Evolutionary conservation across 495 filamentous ascomycete species (phyloP).

Genomic region (Lepraria neglecta): DNA sequence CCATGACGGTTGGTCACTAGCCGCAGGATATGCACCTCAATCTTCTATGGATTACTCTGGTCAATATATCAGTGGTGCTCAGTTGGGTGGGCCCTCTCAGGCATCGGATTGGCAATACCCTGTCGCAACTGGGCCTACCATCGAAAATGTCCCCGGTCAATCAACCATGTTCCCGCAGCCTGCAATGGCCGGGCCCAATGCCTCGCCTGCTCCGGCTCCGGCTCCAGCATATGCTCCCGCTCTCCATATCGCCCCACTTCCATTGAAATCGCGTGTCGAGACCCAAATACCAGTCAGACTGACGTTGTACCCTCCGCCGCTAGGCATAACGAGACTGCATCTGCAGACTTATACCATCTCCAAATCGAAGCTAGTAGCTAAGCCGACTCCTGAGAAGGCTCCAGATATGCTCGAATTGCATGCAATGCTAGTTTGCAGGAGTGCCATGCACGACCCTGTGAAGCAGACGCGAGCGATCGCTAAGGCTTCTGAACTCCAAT

Average conservation of each 20-base stretch:
- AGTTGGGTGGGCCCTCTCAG: conserved; percentile 24
- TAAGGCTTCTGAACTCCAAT: conserved; percentile 45
- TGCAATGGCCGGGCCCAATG: conserved; percentile 3
- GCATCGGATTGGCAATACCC: conserved; percentile 23
- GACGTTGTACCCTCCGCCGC: conserved; percentile 63
- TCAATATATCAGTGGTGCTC: conserved; percentile 16
- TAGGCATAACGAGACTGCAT: conserved; percentile 69
- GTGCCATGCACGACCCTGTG: conserved; percentile 75
- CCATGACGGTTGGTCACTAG: conserved; percentile 6
- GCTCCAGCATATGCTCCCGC: conserved; percentile 26
- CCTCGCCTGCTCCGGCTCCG: conserved; percentile 7
- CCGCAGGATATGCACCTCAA: background rate
- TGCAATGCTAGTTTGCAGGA: conserved; percentile 79
- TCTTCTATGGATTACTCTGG: conserved; percentile 15
- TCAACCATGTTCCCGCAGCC: conserved; percentile 13
- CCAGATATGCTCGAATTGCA: conserved; percentile 74
- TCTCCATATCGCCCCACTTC: conserved; percentile 57
- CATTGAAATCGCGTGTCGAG: conserved; percentile 83
- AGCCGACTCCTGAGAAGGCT: conserved; percentile 50
- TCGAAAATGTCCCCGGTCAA: background rate
- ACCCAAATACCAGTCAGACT: conserved; percentile 84
- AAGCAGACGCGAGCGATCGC: conserved; percentile 57
- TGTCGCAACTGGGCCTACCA: background rate
- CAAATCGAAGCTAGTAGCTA: conserved; percentile 78
- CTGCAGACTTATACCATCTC: conserved; percentile 83